phyloP scores from a whole-genome alignment of 192 early-diverging fungal species.

The Rhizoclosmatium globosum region DNA sequence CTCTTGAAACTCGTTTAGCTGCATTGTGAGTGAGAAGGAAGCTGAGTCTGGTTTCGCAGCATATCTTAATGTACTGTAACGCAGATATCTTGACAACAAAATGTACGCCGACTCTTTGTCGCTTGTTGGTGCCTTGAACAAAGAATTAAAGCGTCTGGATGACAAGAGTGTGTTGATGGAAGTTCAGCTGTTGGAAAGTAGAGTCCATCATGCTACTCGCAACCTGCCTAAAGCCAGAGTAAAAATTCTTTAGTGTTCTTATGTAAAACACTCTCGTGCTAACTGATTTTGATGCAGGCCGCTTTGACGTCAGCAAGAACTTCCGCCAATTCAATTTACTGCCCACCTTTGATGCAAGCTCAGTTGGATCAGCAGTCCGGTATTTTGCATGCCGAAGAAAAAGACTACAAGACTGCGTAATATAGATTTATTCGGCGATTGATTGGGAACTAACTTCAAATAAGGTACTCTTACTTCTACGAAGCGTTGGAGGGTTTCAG shows the following conservation, averaged over 20 bases:
- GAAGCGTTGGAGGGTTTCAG: slow-evolving; percentile 96
- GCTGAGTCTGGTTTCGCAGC: background rate
- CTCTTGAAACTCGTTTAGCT: slow-evolving; percentile 91
- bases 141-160: slow-evolving; percentile 98
- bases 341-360: no score
- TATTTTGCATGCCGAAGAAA: no score
- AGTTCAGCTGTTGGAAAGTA: slow-evolving; percentile 94
- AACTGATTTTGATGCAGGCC: no score
- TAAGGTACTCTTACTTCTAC: slow-evolving; percentile 93
- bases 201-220: slow-evolving; percentile 89
- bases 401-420: slow-evolving; percentile 98
- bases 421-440: slow-evolving; percentile 8
- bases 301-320: no score
- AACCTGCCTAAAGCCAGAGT: slow-evolving; percentile 95
- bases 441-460: background rate
- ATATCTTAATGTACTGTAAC: slow-evolving; percentile 18
- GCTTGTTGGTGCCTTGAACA: slow-evolving; percentile 84
- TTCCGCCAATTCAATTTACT: no score
- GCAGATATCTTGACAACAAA: slow-evolving; percentile 86
- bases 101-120: slow-evolving; percentile 92
- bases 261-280: no score
- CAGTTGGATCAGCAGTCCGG: no score
- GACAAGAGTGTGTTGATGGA: slow-evolving; percentile 99
- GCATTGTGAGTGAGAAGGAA: slow-evolving; percentile 67
- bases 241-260: slow-evolving; percentile 93